A percentile compares a stretch with the other conserved stretches of the same genome.
Evolutionary conservation across 371 early-diverging fungal genomes (phyloP).

Genomic region (Thermomucor indicae-seudaticae): DNA sequence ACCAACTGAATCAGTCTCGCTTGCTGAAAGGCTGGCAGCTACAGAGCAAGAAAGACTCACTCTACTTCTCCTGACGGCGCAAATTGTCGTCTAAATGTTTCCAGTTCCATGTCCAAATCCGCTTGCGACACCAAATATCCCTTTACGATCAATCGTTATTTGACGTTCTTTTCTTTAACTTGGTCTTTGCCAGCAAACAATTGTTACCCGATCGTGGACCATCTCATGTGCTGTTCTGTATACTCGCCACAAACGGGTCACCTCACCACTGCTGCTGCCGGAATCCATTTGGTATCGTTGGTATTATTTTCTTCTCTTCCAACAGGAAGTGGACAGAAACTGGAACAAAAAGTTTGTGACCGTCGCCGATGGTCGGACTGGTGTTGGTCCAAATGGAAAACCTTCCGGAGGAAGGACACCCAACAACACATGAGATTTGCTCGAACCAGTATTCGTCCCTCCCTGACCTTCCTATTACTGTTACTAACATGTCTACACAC

Average conservation of each 20-base stretch:
- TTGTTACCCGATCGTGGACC: constrained; percentile 76
- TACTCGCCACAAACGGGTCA: constrained; percentile 77
- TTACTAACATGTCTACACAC: background rate
- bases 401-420: no score
- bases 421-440: no score
- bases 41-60: constrained; percentile 58
- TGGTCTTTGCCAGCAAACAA: background rate
- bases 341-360: no score
- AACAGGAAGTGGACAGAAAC: no score
- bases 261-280: constrained; percentile 59
- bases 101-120: constrained; percentile 83
- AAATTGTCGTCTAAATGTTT: constrained; percentile 71
- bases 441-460: no score
- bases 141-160: constrained; percentile 30
- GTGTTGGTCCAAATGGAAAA: no score
- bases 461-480: background rate
- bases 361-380: no score
- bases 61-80: constrained; percentile 75
- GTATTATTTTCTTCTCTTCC: background rate
- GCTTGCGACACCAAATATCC: constrained; percentile 79
- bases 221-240: constrained; percentile 88
- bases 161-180: background rate
- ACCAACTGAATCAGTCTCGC: background rate
- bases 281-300: constrained; percentile 45
- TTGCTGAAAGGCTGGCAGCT: background rate